A percentile compares a stretch with the other conserved stretches of the same genome.
phyloP scores from a whole-genome alignment of 495 filamentous ascomycete genomes.

The Aspergillus sclerotiicarbonarius region DNA sequence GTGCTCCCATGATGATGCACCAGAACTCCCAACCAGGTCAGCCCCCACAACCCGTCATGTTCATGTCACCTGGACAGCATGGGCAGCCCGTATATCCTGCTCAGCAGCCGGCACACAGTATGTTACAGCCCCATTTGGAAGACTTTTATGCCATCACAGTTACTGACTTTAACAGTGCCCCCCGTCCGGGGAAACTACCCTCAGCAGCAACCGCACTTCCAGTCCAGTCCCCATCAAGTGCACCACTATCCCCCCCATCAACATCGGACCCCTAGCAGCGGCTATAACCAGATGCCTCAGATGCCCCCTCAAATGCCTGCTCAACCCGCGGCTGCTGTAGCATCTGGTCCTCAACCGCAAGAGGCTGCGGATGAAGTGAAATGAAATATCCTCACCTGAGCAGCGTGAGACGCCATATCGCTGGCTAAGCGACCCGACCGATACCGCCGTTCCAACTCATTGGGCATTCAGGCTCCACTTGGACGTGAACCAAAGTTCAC shows the following conservation, averaged over 20 bases:
- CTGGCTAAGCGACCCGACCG: constrained; percentile 3
- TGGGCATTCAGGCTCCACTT: constrained; percentile 2
- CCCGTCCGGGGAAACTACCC: constrained; percentile 58
- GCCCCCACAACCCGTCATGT: constrained; percentile 54
- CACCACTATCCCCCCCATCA: constrained; percentile 63
- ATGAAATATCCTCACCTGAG: constrained; percentile 39
- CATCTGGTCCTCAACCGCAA: constrained; percentile 36
- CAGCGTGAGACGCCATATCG: constrained; percentile 9
- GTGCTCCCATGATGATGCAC: constrained; percentile 82
- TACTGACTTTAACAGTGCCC: constrained; percentile 47
- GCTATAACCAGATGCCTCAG: constrained; percentile 56
- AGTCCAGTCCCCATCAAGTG: constrained; percentile 62
- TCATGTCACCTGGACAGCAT: constrained; percentile 66
- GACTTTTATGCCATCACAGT: background rate
- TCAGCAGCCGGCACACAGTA: constrained; percentile 65
- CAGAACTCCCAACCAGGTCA: constrained; percentile 75
- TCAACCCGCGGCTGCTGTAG: constrained; percentile 39
- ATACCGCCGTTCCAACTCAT: constrained; percentile 2
- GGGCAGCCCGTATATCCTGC: constrained; percentile 65
- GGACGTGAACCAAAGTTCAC: constrained; percentile 7
- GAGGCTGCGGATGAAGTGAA: constrained; percentile 56
- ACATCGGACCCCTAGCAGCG: constrained; percentile 58
- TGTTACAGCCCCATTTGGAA: constrained; percentile 33
- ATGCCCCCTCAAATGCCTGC: constrained; percentile 45
- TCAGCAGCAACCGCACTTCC: constrained; percentile 59